phyloP scores from a whole-genome alignment of 1,284 basidiomycete genomes.

The Megacollybia platyphylla region DNA sequence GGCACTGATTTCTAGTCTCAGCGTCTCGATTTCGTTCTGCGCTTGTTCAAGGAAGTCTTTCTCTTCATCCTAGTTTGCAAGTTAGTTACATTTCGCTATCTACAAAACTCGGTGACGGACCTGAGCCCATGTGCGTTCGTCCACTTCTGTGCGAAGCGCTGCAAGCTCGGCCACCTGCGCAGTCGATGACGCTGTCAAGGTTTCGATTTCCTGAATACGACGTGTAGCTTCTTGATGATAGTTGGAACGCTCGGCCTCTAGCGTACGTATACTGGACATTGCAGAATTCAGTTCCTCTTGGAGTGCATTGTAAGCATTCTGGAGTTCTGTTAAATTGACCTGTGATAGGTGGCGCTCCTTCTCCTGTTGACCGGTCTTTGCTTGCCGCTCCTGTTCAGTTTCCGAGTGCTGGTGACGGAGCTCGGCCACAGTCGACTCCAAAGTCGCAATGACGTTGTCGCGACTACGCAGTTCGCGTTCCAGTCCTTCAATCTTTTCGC shows the following conservation, averaged over 20 bases:
- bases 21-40: slow-evolving; percentile 52
- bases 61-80: slow-evolving; percentile 34
- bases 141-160: slow-evolving; percentile 33
- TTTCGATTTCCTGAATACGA: slow-evolving; percentile 38
- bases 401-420: slow-evolving; percentile 34
- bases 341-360: slow-evolving; percentile 35
- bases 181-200: slow-evolving; percentile 27
- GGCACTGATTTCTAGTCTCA: slow-evolving; percentile 41
- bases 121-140: slow-evolving; percentile 29
- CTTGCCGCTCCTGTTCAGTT: slow-evolving; percentile 27
- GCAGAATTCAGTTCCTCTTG: slow-evolving; percentile 47
- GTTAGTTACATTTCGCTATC: neutral
- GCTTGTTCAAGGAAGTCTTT: slow-evolving; percentile 47
- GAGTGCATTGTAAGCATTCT: slow-evolving; percentile 48
- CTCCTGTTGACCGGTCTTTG: slow-evolving; percentile 27
- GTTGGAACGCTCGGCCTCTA: slow-evolving; percentile 47
- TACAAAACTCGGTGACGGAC: slow-evolving; percentile 12
- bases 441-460: slow-evolving; percentile 43
- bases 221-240: slow-evolving; percentile 40
- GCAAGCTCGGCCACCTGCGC: slow-evolving; percentile 38
- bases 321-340: slow-evolving; percentile 40
- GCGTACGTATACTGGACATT: slow-evolving; percentile 31
- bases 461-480: slow-evolving; percentile 39
- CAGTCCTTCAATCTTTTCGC: slow-evolving; percentile 46
- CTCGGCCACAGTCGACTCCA: slow-evolving; percentile 47